These are phyloP conservation scores for Cephalotrichum gorgonifer DNA, from an alignment of 2,329 filamentous ascomycete species.

Conservation along the genomic window DNA sequence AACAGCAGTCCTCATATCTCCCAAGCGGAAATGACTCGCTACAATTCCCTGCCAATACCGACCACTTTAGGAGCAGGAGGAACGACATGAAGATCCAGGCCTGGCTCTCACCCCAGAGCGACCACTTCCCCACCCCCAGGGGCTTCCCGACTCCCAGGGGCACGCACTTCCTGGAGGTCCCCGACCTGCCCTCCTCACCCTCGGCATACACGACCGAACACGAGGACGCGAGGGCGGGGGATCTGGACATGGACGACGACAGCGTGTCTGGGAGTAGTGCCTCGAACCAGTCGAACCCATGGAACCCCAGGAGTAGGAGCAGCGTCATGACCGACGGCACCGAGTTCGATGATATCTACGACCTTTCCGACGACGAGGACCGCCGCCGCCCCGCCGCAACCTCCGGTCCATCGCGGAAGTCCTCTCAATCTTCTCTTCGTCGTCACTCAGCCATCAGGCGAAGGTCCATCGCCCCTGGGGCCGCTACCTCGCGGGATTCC, in stretches of 20 bases:
- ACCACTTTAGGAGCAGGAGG: slow-evolving; percentile 6
- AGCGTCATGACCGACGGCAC: slow-evolving; percentile 55
- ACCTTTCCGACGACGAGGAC: slow-evolving; percentile 71
- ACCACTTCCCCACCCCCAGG: slow-evolving; percentile 44
- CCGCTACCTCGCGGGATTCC: not conserved
- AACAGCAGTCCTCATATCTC: not conserved
- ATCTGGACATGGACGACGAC: slow-evolving; percentile 14
- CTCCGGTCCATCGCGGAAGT: slow-evolving; percentile 3
- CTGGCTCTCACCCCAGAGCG: slow-evolving; percentile 49
- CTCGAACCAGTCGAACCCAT: slow-evolving; percentile 44
- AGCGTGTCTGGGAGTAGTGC: slow-evolving; percentile 31
- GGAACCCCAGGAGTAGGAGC: slow-evolving; percentile 41
- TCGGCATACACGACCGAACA: slow-evolving; percentile 42
- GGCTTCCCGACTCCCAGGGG: slow-evolving; percentile 62
- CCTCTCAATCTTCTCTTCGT: slow-evolving; percentile 10
- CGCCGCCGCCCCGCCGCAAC: slow-evolving; percentile 8
- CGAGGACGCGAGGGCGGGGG: slow-evolving; percentile 15
- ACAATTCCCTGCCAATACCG: not conserved
- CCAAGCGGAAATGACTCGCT: not conserved
- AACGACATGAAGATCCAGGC: slow-evolving; percentile 42
- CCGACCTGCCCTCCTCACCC: slow-evolving; percentile 51
- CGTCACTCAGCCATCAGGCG: slow-evolving; percentile 25
- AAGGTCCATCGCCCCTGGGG: slow-evolving; percentile 19
- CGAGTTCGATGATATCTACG: slow-evolving; percentile 81
- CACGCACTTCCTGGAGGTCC: slow-evolving; percentile 52